Base-by-base conservation (phyloP, 306 rosid genomes). In the Cicer yamashitae region DNA sequence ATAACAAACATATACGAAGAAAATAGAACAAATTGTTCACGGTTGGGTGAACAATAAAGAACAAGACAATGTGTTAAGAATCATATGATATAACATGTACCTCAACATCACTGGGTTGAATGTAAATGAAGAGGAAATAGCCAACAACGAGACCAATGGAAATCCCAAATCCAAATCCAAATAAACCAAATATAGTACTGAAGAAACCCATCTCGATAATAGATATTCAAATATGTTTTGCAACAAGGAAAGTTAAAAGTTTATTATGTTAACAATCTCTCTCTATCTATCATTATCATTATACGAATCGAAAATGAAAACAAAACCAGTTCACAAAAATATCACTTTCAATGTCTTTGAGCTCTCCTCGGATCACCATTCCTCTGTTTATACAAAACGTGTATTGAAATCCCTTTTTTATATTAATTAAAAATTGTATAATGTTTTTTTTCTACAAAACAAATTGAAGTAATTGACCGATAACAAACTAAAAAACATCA, bases 91-190 rank as follows among this genome's bases (percentile, higher is more conserved):
- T 12, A 11, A 25, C 1, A 13, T 11, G 5, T 65, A 91, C 98
- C 96, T 86, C 44, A n/a, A 94, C 94, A 77, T 87, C 77, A 30
- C 15, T 44, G 47, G 97, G 86, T 73, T 91, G 93, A 70, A 75
- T 20, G 46, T 83, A 87, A 66, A 94, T 88, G 87, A 94, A 94
- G 77, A 94, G 87, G 69, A 83, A 87, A 83, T 94, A 94, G 1
- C 98, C 98, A 62, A 53, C 83, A n/a, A 87, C 83, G 44, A 94
- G 87, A 22, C 98, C 98, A 56, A 90, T 59, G 22, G 88, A 78
- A 77, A 90, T 90, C 37, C 97, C 98, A 61, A 91, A 12, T 83
- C 97, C 97, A 59, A 94, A 94, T 78, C 98, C 98, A 68, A 75
- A 91, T 62, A 91, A 45, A 0, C 97, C 91, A 50, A 90, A 79